Percentiles rank a stretch among this genome's conserved stretches.
Conservation (phyloP, 768 basidiomycete species). For the Leucocoprinus sp. region DNA sequence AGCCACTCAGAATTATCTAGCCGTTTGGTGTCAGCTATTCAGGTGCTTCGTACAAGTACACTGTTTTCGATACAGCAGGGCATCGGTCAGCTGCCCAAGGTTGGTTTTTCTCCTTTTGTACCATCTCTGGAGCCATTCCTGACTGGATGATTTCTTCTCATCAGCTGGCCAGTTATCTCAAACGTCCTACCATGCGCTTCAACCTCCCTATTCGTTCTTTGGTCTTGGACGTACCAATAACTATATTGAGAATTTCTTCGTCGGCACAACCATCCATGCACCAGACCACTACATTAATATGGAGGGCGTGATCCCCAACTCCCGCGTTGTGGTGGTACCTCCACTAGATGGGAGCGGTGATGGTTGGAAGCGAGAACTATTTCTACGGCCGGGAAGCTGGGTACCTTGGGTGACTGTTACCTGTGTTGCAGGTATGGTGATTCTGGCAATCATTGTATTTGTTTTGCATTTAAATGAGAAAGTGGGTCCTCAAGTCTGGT, state of each 20-base stretch:
- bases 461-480: conserved; percentile 89
- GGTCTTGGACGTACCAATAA: conserved; percentile 98
- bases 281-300: conserved; percentile 78
- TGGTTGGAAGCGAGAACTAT: conserved; percentile 84
- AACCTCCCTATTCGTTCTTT: conserved; percentile 91
- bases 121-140: not conserved
- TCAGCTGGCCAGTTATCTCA: conserved; percentile 89
- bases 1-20: conserved; percentile 29
- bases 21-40: conserved; percentile 92
- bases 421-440: conserved; percentile 60
- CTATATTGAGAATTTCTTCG: conserved; percentile 97
- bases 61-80: conserved; percentile 87
- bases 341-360: conserved; percentile 28
- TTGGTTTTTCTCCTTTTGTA: conserved; percentile 19
- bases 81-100: conserved; percentile 86
- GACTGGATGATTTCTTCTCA: conserved; percentile 8
- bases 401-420: conserved; percentile 95
- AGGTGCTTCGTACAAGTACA: conserved; percentile 95
- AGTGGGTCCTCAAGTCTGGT: conserved; percentile 36
- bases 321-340: conserved; percentile 91
- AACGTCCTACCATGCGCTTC: conserved; percentile 83
- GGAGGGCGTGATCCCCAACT: conserved; percentile 97
- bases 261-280: conserved; percentile 78
- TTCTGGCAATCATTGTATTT: conserved; percentile 77
- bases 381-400: conserved; percentile 92